Evolutionary conservation across 2,329 filamentous ascomycete genomes (phyloP).

Genomic region (Colletotrichum ledebouriae): DNA sequence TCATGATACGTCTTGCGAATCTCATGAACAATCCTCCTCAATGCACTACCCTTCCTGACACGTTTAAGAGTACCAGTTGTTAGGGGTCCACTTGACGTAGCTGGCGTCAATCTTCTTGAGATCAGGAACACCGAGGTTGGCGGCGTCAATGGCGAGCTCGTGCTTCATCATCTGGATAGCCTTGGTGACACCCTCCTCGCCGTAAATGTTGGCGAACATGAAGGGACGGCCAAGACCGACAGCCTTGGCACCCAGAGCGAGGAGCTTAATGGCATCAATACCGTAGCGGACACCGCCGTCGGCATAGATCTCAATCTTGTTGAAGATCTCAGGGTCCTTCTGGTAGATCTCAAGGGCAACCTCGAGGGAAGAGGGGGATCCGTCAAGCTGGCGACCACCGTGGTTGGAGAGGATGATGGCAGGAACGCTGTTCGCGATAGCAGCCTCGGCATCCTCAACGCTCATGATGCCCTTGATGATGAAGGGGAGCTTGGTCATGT

Average conservation of each 20-base stretch:
- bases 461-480: conserved; percentile 57
- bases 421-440: conserved; percentile 50
- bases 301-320: conserved; percentile 55
- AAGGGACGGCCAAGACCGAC: conserved; percentile 63
- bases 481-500: conserved; percentile 54
- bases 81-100: conserved; percentile 49
- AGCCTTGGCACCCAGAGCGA: conserved; percentile 59
- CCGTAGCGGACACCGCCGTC: conserved; percentile 61
- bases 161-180: conserved; percentile 61
- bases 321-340: conserved; percentile 54
- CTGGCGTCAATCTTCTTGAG: conserved; percentile 51
- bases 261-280: conserved; percentile 57
- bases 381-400: conserved; percentile 58
- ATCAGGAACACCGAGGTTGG: conserved; percentile 57
- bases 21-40: background rate
- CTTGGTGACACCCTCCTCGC: conserved; percentile 61
- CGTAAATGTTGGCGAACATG: conserved; percentile 67
- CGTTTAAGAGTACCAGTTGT: conserved; percentile 46
- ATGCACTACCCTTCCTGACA: background rate
- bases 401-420: conserved; percentile 60
- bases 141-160: conserved; percentile 61
- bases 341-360: conserved; percentile 55
- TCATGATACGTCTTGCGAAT: conserved; percentile 29
- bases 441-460: conserved; percentile 53
- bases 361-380: conserved; percentile 54